Evolutionary conservation across 139 green algal species (phyloP).

Genomic region (Desmodesmus armatus): DNA sequence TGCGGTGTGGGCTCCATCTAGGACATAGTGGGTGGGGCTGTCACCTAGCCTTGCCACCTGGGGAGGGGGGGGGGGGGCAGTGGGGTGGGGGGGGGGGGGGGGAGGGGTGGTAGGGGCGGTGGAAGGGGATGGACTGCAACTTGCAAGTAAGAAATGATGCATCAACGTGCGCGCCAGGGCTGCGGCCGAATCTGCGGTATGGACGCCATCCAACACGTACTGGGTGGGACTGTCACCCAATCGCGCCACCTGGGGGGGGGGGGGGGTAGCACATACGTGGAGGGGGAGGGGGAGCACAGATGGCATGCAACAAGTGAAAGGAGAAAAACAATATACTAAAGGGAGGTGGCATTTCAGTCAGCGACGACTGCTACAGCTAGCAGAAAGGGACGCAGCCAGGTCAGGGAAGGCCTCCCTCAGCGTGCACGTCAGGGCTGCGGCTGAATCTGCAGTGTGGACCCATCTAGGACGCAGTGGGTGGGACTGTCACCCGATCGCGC

Average conservation of each 20-base stretch:
- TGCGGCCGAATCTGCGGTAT: conserved; percentile 76
- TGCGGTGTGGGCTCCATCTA: conserved; percentile 85
- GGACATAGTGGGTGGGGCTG: conserved; percentile 58
- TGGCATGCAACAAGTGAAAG: too few species aligned
- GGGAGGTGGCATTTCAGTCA: too few species aligned
- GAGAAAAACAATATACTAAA: too few species aligned
- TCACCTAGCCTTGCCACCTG: conserved; percentile 42
- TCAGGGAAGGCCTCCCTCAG: conserved; percentile 58
- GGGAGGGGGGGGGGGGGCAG: not conserved
- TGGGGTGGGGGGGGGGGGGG: too few species aligned
- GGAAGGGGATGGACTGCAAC: too few species aligned
- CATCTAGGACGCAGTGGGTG: conserved; percentile 78
- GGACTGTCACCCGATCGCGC: conserved; percentile 2
- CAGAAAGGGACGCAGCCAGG: conserved; percentile 67
- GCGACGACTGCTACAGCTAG: too few species aligned
- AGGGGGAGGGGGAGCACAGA: too few species aligned
- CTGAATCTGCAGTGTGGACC: conserved; percentile 82
- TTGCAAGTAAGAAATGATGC: conserved; percentile 60
- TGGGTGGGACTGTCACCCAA: conserved; percentile 14
- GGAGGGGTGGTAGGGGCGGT: too few species aligned
- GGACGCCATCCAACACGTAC: conserved; percentile 84
- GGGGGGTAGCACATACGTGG: too few species aligned
- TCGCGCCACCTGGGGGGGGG: conserved; percentile 30
- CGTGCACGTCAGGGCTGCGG: conserved; percentile 64
- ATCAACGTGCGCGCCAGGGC: conserved; percentile 67